Evolutionary conservation across 495 filamentous ascomycete genomes (phyloP).

Genomic region (Neurospora sp.): DNA sequence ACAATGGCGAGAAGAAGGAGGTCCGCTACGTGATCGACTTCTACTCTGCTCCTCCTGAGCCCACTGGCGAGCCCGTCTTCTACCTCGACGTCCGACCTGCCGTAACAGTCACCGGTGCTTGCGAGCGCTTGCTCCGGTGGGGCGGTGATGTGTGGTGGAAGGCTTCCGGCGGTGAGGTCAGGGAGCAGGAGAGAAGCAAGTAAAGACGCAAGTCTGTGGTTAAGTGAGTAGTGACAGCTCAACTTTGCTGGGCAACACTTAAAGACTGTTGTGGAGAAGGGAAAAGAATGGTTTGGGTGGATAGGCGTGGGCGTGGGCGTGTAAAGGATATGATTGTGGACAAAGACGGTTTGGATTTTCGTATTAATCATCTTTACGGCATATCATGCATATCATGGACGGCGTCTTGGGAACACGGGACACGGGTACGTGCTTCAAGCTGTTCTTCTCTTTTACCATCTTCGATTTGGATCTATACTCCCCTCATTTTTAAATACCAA

Average conservation of each 20-base stretch:
- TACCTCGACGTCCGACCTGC: constrained; percentile 95
- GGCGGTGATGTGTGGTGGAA: constrained; percentile 88
- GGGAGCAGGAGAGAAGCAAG: constrained; percentile 22
- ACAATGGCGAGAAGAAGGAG: constrained; percentile 54
- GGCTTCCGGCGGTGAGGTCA: constrained; percentile 63
- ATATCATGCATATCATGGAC: neutral
- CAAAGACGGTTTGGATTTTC: neutral
- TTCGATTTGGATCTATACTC: neutral
- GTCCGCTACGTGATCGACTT: constrained; percentile 97
- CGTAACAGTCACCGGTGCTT: constrained; percentile 71
- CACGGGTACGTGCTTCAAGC: neutral
- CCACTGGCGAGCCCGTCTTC: constrained; percentile 89
- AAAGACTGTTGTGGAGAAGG: neutral
- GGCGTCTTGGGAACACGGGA: neutral
- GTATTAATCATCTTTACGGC: neutral
- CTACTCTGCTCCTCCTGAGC: constrained; percentile 79
- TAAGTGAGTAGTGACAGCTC: neutral
- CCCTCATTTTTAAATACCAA: neutral
- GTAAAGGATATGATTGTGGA: neutral
- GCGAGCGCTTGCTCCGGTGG: constrained; percentile 82
- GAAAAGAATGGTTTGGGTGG: neutral
- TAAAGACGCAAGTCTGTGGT: neutral
- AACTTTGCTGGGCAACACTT: neutral
- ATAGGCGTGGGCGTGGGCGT: neutral
- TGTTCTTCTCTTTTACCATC: neutral